A percentile compares a stretch with the other conserved stretches of the same genome.
These are phyloP conservation scores for Penicillium sp. DNA, from an alignment of 2,329 filamentous ascomycete species.

Conservation along the genomic window DNA sequence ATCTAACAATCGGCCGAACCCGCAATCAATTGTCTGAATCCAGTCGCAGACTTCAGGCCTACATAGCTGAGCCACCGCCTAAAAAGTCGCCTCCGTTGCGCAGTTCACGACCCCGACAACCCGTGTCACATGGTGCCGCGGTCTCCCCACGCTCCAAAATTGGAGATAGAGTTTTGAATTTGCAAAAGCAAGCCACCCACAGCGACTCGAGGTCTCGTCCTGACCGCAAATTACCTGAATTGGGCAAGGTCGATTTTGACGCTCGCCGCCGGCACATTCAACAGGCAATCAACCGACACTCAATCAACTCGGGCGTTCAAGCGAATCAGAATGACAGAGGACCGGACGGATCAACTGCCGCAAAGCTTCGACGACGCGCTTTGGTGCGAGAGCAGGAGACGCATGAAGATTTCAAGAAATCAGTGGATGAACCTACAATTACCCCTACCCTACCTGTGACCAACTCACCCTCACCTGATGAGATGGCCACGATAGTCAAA, in stretches of 20 bases:
- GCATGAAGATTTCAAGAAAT: slow-evolving; percentile 20
- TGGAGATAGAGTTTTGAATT: slow-evolving; percentile 47
- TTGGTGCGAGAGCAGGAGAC: slow-evolving; percentile 44
- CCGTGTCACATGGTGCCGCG: slow-evolving; percentile 66
- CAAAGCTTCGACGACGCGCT: slow-evolving; percentile 41
- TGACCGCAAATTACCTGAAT: slow-evolving; percentile 46
- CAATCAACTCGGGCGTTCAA: slow-evolving; percentile 58
- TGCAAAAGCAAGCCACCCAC: slow-evolving; percentile 33
- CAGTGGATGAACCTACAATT: slow-evolving; percentile 15
- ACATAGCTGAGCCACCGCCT: slow-evolving; percentile 60
- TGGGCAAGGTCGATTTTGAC: slow-evolving; percentile 75
- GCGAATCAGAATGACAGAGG: slow-evolving; percentile 49
- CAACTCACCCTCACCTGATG: slow-evolving; percentile 8
- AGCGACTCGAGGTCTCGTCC: slow-evolving; percentile 28
- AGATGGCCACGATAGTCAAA: slow-evolving; percentile 21
- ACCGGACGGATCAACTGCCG: slow-evolving; percentile 46
- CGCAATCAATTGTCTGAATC: slow-evolving; percentile 39
- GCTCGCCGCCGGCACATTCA: slow-evolving; percentile 73
- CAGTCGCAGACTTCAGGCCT: slow-evolving; percentile 59
- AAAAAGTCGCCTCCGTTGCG: slow-evolving; percentile 70
- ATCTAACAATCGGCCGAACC: slow-evolving; percentile 26
- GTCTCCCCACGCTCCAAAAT: slow-evolving; percentile 59
- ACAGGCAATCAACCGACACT: slow-evolving; percentile 58
- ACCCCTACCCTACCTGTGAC: slow-evolving; percentile 1
- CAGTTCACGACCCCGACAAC: slow-evolving; percentile 71